Evolutionary conservation across 176 grass and related monocot genomes (phyloP), one percentile per base, ranked within the genome.

Genomic region (Elaeis guineensis): DNA sequence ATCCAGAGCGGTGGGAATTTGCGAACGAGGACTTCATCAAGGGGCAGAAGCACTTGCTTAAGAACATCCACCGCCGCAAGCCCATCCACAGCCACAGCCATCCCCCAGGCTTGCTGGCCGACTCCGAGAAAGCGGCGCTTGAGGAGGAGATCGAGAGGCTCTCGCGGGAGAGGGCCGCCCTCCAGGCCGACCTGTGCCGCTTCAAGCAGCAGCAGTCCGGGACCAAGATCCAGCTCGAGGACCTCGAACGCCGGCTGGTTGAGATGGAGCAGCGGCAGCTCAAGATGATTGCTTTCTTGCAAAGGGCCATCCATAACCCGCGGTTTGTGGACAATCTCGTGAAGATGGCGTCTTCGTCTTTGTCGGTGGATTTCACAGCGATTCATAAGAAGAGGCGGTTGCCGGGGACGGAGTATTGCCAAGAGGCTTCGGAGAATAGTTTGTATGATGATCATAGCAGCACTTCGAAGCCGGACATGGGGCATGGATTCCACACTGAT

Each of bases 1-100:
- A 98, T 48, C 82, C 93, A 15, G 88, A 98, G 76, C 77, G 73
- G 72, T 98, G 93, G 93, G 93, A 98, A 72, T 98, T 98, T 48
- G 76, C 81, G 26, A 98, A 98, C 24, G 87, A 92, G 15, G 58
- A 83, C n/a, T 98, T 98, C 21, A 55, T 92, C 54, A 98, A 89
- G 79, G 93, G 93, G 55, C 81, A 89, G 56, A 92, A 83, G 54
- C 88, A 98, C n/a, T 74, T 83, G 62, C 80, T 98, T 61, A 98
- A 92, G 73, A 98, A 80, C 63, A 92, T 92, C 78, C 69, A 88
- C 71, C 62, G 93, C 21, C 72, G 93, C 20, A 98, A 98, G 74
- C 93, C 93, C 35, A 92, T 98, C 70, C 93, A 98, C 70, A 98
- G 88, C 77, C 93, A 98, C 65, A 83, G 88, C 39, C 78, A 82